Evolutionary conservation across 805 yeast genomes (phyloP).

Genomic region (Saccharomycopsis fodiens): DNA sequence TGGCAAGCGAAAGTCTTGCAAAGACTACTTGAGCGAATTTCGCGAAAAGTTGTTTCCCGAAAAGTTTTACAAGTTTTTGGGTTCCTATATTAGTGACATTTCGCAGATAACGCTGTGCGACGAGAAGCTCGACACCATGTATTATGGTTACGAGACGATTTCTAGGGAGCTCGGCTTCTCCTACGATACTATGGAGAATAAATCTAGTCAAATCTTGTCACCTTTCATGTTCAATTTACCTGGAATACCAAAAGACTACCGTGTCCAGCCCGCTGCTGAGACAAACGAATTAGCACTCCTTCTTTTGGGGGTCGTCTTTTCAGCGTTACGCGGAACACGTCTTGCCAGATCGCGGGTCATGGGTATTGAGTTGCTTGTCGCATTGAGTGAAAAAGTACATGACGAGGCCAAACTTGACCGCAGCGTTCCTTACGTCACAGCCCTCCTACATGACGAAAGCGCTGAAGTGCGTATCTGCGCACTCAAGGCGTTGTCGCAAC

Average conservation of each 20-base stretch:
- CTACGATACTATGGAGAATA: constrained; percentile 23
- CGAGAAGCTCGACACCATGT: constrained; percentile 51
- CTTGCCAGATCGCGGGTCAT: constrained; percentile 52
- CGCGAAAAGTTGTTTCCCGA: constrained; percentile 52
- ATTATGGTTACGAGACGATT: constrained; percentile 48
- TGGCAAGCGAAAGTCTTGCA: constrained; percentile 45
- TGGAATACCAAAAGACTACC: constrained; percentile 42
- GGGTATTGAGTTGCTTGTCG: constrained; percentile 70
- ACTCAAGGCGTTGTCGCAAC: constrained; percentile 55
- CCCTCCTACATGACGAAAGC: constrained; percentile 62
- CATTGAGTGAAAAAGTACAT: constrained; percentile 64
- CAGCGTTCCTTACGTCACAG: constrained; percentile 69
- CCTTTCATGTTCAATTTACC: constrained; percentile 43
- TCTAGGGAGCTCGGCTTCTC: constrained; percentile 34
- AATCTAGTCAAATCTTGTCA: constrained; percentile 1
- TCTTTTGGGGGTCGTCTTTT: constrained; percentile 47
- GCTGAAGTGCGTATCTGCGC: constrained; percentile 63
- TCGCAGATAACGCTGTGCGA: constrained; percentile 36
- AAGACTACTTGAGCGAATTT: constrained; percentile 43
- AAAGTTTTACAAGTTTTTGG: constrained; percentile 59
- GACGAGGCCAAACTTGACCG: constrained; percentile 86
- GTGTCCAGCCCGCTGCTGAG: constrained; percentile 28
- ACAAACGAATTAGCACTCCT: constrained; percentile 46
- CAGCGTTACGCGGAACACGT: constrained; percentile 53
- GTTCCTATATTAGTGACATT: constrained; percentile 53